Percentiles rank a stretch among this genome's conserved stretches.
These are phyloP conservation scores for Talaromyces marneffei DNA, from an alignment of 2,329 filamentous ascomycete species.

Conservation along the genomic window DNA sequence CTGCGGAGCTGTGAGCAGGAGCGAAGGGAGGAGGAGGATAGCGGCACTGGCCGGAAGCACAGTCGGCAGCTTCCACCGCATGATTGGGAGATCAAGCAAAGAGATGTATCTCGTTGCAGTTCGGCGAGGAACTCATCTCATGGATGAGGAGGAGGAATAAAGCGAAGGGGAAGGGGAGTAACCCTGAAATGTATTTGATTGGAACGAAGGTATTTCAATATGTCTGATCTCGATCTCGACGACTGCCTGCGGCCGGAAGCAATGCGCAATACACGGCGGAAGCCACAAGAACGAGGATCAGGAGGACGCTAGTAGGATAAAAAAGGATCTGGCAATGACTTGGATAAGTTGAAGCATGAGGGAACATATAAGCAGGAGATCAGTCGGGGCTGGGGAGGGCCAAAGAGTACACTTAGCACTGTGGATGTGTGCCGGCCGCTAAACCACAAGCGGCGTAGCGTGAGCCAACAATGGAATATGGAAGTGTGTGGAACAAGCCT, in stretches of 20 bases:
- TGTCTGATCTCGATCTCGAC: not conserved
- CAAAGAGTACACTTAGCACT: too few species aligned
- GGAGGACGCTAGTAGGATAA: not conserved
- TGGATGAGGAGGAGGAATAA: not conserved
- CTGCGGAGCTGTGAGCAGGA: constrained; percentile 55
- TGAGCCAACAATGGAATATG: not conserved
- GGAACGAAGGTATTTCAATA: not conserved
- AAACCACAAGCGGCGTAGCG: not conserved
- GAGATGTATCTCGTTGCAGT: constrained; percentile 13
- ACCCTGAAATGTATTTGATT: not conserved
- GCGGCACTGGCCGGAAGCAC: constrained; percentile 53
- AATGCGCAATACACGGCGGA: not conserved
- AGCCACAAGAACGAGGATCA: not conserved
- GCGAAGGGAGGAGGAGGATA: constrained; percentile 54
- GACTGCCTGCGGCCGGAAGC: not conserved
- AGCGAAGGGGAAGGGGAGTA: not conserved
- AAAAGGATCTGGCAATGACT: not conserved
- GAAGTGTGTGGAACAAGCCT: not conserved
- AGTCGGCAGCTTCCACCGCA: constrained; percentile 59
- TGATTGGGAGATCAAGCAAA: constrained; percentile 33
- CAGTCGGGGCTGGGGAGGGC: not conserved
- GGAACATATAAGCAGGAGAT: too few species aligned
- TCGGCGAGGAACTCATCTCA: constrained; percentile 15
- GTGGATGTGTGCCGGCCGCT: not conserved
- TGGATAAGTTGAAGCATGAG: not conserved